Evolutionary conservation across 1,284 basidiomycete genomes (phyloP).

Genomic region (Chalciporus sp.): DNA sequence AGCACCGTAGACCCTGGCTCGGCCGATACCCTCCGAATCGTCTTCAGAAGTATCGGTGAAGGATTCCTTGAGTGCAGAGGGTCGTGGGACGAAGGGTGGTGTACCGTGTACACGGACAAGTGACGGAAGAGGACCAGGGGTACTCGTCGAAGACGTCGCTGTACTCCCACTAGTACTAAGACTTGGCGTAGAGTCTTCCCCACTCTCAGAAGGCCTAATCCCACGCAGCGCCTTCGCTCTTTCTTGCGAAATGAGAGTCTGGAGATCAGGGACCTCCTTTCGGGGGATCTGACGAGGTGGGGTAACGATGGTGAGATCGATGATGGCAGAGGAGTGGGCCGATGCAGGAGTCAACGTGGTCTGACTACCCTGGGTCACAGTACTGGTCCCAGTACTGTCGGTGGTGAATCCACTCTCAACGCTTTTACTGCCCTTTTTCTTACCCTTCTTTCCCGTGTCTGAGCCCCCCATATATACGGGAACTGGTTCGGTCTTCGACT

Average conservation of each 20-base stretch:
- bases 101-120: slow-evolving; percentile 1
- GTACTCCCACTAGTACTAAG: slow-evolving; percentile 23
- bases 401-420: slow-evolving; percentile 14
- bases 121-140: slow-evolving; percentile 8
- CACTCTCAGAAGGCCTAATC: background rate
- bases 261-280: slow-evolving; percentile 15
- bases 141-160: slow-evolving; percentile 18
- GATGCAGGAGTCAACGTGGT: slow-evolving; percentile 19
- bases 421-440: background rate
- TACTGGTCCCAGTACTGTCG: slow-evolving; percentile 27
- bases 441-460: background rate
- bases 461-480: background rate
- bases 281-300: background rate
- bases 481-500: slow-evolving; percentile 4
- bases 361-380: slow-evolving; percentile 28
- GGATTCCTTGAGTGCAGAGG: slow-evolving; percentile 26
- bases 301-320: slow-evolving; percentile 11
- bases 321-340: background rate
- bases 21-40: slow-evolving; percentile 3
- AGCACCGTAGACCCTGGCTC: background rate
- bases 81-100: slow-evolving; percentile 14
- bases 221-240: background rate
- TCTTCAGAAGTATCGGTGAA: slow-evolving; percentile 25
- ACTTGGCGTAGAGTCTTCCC: slow-evolving; percentile 29
- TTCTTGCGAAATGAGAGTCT: slow-evolving; percentile 17